Evolutionary conservation across 176 grass and related monocot genomes (phyloP), one percentile per base, ranked within the genome.

Genomic region (Carex littledalei): DNA sequence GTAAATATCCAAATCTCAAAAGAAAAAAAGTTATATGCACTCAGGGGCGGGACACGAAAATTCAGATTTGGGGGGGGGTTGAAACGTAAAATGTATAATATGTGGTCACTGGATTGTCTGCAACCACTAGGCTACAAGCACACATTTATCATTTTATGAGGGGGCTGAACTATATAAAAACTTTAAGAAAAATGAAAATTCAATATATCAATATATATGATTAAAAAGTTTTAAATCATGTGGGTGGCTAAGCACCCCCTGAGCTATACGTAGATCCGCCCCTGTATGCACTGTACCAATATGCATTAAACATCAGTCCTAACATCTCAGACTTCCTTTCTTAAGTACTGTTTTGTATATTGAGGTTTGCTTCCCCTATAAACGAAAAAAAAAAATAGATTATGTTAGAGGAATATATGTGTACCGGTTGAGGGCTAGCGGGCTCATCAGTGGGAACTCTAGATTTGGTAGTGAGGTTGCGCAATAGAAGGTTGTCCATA

Each of bases 391-490:
- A 6, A 78, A 32, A 31, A 1, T 10, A 55, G 14, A 78, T 17
- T 78, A 54, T 78, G 13, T 24, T 56, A 78, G 12, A 78, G 74
- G 84, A 86, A 77, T 43, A 35, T 85, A 9, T 29, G 88, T 41
- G 67, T 84, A 99, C 97, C 93, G 90, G 90, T 69, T 74, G 72
- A 90, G 90, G 78, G 72, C 85, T 94, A 88, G 88, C 78, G 66
- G 90, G 78, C 80, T 92, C 93, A 14, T 89, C 91, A 50, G 84
- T 56, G 34, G 49, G 87, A 41, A 34, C 79, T 83, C 92, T 99
- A 84, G 97, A 86, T 88, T 96, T 99, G 53, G 96, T 91, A 37
- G 97, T 94, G 82, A 99, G 84, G 88, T 89, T 99, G 86, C 97
- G 87, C 53, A 96, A 79, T 79, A 99, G 85, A 79, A 95, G 88